Conservation (phyloP, 192 early-diverging fungal genomes). For the Rhizoclosmatium sp. region DNA sequence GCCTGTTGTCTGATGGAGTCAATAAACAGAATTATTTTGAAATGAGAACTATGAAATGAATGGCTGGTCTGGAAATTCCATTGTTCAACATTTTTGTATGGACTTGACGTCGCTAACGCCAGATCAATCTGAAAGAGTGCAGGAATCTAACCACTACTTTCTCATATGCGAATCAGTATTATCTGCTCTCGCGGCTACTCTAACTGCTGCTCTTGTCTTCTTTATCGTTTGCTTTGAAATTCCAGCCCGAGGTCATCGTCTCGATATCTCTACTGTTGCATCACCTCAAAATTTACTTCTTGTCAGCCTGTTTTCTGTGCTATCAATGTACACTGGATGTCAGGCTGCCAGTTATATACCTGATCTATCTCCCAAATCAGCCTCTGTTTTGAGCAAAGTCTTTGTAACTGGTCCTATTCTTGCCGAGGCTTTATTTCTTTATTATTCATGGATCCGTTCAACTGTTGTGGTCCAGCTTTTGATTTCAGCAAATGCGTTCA, state of each 20-base stretch:
- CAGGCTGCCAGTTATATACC: not conserved
- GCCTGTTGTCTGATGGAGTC: too few relatives aligned
- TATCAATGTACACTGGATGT: not conserved
- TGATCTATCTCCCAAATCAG: too few relatives aligned
- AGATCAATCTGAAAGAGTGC: too few relatives aligned
- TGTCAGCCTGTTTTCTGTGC: not conserved
- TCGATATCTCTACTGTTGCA: not conserved
- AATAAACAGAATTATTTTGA: too few relatives aligned
- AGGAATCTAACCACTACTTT: too few relatives aligned
- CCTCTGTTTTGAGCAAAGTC: not conserved
- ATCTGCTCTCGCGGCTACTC: not conserved
- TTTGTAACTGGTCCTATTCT: constrained; percentile 1
- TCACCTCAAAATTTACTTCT: not conserved
- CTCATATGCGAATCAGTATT: not conserved
- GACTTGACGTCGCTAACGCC: too few relatives aligned
- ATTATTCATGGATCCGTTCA: constrained; percentile 4
- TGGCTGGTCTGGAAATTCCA: too few relatives aligned
- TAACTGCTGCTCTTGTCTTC: not conserved
- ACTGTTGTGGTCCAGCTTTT: not conserved
- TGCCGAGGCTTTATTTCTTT: not conserved
- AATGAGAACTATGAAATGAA: too few relatives aligned
- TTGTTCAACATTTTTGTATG: too few relatives aligned
- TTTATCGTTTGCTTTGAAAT: not conserved
- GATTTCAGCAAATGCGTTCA: not conserved
- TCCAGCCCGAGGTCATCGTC: not conserved